phyloP scores from a whole-genome alignment of 75 land plant species.

The Isoetes taiwanensis region DNA sequence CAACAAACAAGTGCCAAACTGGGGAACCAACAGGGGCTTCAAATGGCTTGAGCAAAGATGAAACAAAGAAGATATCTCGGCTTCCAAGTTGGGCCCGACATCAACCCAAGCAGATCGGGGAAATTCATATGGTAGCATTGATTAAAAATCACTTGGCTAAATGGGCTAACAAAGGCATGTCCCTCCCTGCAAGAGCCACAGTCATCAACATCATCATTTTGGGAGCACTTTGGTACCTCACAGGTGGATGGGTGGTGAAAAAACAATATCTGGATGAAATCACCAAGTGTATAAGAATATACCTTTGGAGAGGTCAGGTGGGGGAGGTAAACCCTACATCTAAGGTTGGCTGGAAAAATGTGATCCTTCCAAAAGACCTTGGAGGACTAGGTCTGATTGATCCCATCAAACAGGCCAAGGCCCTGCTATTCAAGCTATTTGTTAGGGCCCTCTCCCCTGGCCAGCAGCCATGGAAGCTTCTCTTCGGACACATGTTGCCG shows the following conservation, averaged over 20 bases:
- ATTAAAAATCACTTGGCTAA: background rate
- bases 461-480: background rate
- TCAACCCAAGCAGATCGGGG: background rate
- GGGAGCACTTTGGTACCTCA: background rate
- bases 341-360: no score
- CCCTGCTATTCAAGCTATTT: background rate
- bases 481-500: background rate
- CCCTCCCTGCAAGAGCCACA: background rate
- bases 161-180: background rate
- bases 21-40: background rate
- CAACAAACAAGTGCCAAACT: background rate
- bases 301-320: background rate
- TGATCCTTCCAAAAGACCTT: background rate
- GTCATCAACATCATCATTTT: background rate
- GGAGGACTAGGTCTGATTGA: background rate
- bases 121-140: background rate
- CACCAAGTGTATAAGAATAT: background rate
- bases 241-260: no score
- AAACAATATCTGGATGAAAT: no score
- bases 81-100: background rate
- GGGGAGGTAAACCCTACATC: no score
- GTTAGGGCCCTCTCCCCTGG: background rate
- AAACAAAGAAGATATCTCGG: background rate
- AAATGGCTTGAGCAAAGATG: background rate
- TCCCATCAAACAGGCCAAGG: no score